Evolutionary conservation across 2,329 filamentous ascomycete genomes (phyloP).

Genomic region (Sclerotinia subarctica): DNA sequence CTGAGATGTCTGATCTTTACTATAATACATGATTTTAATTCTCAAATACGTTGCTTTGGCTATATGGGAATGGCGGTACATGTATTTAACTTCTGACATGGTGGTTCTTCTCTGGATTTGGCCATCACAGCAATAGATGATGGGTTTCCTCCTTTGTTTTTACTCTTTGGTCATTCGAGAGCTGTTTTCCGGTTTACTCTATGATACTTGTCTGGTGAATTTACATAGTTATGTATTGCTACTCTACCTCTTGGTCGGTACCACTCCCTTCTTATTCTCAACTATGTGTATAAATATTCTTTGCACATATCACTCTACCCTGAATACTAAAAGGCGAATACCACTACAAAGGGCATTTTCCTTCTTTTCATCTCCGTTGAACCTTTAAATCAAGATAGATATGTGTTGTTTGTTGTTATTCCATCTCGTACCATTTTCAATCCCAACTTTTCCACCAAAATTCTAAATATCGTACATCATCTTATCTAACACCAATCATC

Average conservation of each 20-base stretch:
- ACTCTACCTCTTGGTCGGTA: no score
- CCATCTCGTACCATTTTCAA: neutral
- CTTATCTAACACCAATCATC: neutral
- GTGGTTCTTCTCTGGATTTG: neutral
- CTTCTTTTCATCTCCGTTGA: neutral
- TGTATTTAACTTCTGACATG: neutral
- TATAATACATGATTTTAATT: neutral
- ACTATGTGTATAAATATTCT: no score
- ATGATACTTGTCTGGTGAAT: neutral
- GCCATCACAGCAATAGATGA: neutral
- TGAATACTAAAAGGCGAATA: no score
- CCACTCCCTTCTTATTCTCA: no score
- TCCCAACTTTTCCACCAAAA: neutral
- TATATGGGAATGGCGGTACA: no score
- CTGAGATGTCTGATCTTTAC: neutral
- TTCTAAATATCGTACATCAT: neutral
- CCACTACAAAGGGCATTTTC: no score
- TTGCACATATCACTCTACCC: no score
- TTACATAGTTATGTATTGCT: neutral
- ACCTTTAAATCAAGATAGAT: neutral
- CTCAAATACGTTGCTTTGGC: neutral
- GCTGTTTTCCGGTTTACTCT: neutral
- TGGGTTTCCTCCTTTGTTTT: neutral
- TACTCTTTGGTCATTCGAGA: neutral
- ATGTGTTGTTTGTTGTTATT: no score